phyloP scores from a whole-genome alignment of 2,329 filamentous ascomycete genomes.

The Ampelomyces quisqualis region DNA sequence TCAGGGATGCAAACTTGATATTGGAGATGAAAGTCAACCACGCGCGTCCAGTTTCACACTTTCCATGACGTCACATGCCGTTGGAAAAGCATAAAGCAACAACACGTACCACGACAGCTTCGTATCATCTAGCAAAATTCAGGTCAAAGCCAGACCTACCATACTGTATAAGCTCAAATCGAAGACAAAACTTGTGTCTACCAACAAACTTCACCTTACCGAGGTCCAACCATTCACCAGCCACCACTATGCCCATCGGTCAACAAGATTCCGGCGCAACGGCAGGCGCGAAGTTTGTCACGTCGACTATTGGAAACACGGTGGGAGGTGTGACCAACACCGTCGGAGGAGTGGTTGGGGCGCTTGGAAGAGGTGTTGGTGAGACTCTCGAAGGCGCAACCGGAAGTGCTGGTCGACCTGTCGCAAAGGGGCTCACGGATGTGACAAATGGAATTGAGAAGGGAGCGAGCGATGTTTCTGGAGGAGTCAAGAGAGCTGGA shows the following conservation, averaged over 20 bases:
- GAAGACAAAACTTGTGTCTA: not conserved
- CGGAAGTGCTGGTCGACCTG: constrained; percentile 46
- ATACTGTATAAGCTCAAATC: constrained; percentile 7
- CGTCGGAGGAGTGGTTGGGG: constrained; percentile 55
- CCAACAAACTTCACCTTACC: not conserved
- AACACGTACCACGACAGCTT: not conserved
- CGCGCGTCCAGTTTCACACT: constrained; percentile 2
- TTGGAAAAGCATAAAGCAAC: not conserved
- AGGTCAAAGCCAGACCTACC: no score
- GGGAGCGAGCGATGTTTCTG: constrained; percentile 46
- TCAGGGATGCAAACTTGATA: constrained; percentile 1
- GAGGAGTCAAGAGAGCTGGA: constrained; percentile 51
- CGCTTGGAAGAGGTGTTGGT: constrained; percentile 48
- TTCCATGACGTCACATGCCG: not conserved
- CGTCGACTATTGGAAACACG: constrained; percentile 57
- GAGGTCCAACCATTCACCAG: constrained; percentile 6
- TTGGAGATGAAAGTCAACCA: not conserved
- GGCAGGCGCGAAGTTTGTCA: constrained; percentile 57
- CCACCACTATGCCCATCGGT: constrained; percentile 36
- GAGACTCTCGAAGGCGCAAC: constrained; percentile 51
- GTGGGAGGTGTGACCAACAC: constrained; percentile 57
- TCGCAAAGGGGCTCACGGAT: constrained; percentile 47
- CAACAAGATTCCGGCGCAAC: constrained; percentile 50
- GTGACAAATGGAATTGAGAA: constrained; percentile 50
- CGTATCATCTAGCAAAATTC: constrained; percentile 6